phyloP scores from a whole-genome alignment of 2,329 filamentous ascomycete genomes.

The Cladophialophora carrionii region DNA sequence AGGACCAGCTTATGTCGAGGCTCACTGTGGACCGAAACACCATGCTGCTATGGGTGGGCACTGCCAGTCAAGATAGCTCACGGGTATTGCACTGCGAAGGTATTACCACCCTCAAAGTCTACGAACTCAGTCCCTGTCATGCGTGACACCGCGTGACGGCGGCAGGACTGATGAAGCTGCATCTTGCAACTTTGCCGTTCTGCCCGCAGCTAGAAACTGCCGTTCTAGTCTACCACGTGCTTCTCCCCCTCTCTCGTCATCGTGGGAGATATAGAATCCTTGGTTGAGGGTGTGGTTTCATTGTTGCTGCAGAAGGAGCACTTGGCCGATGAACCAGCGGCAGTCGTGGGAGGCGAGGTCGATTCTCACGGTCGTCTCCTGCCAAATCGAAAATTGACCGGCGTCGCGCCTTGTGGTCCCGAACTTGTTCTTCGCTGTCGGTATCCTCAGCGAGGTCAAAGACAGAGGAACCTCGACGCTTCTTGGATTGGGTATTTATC shows the following conservation, averaged over 20 bases:
- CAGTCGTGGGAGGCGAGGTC: background rate
- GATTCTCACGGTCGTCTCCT: conserved; percentile 1
- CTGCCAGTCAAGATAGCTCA: background rate
- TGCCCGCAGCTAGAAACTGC: background rate
- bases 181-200: background rate
- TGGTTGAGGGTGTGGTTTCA: background rate
- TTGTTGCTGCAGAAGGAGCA: background rate
- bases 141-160: background rate
- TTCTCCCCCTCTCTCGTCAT: conserved; percentile 1
- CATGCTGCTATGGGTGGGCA: background rate
- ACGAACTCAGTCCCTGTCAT: background rate
- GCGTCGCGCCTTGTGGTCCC: background rate
- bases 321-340: conserved; percentile 4
- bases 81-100: background rate
- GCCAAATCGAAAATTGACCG: conserved; percentile 25
- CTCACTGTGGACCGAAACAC: background rate
- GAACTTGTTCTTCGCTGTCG: conserved; percentile 9
- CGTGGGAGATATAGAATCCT: conserved; percentile 23
- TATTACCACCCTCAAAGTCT: background rate
- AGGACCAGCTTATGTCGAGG: background rate
- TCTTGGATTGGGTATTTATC: conserved; percentile 5
- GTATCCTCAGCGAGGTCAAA: conserved; percentile 34
- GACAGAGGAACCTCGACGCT: conserved; percentile 19
- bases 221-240: background rate
- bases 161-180: background rate